These are phyloP conservation scores for Candida montana DNA, from an alignment of 805 yeast species.

Conservation along the genomic window DNA sequence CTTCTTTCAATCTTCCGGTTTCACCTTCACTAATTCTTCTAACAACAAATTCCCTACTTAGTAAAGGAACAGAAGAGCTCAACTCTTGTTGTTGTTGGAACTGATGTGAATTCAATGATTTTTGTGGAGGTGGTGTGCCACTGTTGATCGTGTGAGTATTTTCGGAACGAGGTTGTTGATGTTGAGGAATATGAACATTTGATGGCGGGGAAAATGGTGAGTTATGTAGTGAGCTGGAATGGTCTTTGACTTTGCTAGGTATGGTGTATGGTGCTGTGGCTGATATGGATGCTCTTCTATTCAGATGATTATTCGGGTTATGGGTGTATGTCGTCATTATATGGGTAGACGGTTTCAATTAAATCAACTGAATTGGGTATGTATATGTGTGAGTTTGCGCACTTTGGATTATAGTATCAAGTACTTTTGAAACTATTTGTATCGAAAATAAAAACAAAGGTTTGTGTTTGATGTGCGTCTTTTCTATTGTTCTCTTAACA, in stretches of 20 bases:
- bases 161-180: slow-evolving; percentile 5
- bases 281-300: slow-evolving; percentile 32
- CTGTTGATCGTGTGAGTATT: slow-evolving; percentile 5
- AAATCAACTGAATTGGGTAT: too few relatives aligned
- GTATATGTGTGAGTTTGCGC: not conserved
- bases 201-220: slow-evolving; percentile 22
- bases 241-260: slow-evolving; percentile 19
- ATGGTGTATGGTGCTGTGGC: slow-evolving; percentile 34
- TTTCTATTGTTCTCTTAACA: not conserved
- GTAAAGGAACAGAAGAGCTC: slow-evolving; percentile 32
- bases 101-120: not conserved
- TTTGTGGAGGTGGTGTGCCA: slow-evolving; percentile 4
- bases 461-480: not conserved
- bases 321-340: slow-evolving; percentile 13
- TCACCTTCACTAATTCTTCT: slow-evolving; percentile 83
- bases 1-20: slow-evolving; percentile 78
- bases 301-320: slow-evolving; percentile 17
- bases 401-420: too few relatives aligned
- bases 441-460: too few relatives aligned
- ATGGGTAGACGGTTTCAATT: too few relatives aligned
- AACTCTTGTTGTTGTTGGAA: slow-evolving; percentile 12
- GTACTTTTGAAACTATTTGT: too few relatives aligned
- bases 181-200: slow-evolving; percentile 15
- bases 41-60: slow-evolving; percentile 67
- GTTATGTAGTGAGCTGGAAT: not conserved